Percentiles rank a stretch among this genome's conserved stretches.
Evolutionary conservation across 345 rosid species (phyloP).

Genomic region (Sisymbrium irio): DNA sequence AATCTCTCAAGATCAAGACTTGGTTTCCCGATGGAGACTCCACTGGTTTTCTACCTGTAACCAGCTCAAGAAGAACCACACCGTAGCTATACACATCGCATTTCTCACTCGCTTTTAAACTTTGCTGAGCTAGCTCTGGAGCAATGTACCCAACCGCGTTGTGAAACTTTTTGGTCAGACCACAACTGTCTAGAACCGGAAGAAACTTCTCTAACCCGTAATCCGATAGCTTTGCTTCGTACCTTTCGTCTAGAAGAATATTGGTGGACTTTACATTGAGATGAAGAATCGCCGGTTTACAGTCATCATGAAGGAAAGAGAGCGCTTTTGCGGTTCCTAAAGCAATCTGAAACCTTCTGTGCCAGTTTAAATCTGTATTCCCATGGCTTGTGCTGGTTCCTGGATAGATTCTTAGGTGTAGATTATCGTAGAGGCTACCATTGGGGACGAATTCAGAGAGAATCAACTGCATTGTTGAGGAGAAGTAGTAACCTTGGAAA

Average conservation of each 20-base stretch:
- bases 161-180: constrained; percentile 65
- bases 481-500: constrained; percentile 91
- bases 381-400: constrained; percentile 69
- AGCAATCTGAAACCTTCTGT: constrained; percentile 83
- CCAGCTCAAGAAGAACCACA: constrained; percentile 87
- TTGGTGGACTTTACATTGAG: constrained; percentile 87
- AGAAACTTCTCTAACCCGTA: constrained; percentile 80
- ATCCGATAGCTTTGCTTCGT: constrained; percentile 81
- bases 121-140: constrained; percentile 74
- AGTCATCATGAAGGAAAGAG: constrained; percentile 89
- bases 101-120: constrained; percentile 73
- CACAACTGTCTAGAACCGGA: constrained; percentile 70
- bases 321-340: constrained; percentile 85
- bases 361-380: constrained; percentile 66
- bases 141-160: constrained; percentile 98
- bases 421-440: constrained; percentile 77
- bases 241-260: constrained; percentile 73
- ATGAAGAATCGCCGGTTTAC: constrained; percentile 84
- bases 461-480: constrained; percentile 76
- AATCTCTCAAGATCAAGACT: constrained; percentile 74
- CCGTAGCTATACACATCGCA: constrained; percentile 93
- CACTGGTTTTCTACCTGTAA: constrained; percentile 90
- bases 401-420: constrained; percentile 52
- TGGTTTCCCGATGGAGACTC: constrained; percentile 63
- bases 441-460: constrained; percentile 69